These are phyloP conservation scores for Cutaneotrichosporon sp. DNA, from an alignment of 1,284 basidiomycete genomes.

Conservation along the genomic window DNA sequence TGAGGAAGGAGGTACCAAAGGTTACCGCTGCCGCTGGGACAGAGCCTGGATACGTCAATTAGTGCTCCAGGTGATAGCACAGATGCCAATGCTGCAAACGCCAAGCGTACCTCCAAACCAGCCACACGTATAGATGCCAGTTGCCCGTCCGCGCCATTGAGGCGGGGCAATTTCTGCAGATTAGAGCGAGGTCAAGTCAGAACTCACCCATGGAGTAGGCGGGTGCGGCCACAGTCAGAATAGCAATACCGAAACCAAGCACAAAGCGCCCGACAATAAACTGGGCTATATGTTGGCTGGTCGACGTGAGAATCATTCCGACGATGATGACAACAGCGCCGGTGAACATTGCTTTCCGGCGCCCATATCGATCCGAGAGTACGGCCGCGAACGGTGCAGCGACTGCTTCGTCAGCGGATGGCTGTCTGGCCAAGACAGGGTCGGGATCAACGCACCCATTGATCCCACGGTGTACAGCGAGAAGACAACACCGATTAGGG, in stretches of 20 bases:
- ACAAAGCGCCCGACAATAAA: slow-evolving; percentile 46
- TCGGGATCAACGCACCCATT: slow-evolving; percentile 7
- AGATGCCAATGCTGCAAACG: neutral
- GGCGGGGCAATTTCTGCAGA: slow-evolving; percentile 53
- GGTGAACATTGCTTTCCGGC: slow-evolving; percentile 55
- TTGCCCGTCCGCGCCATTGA: slow-evolving; percentile 60
- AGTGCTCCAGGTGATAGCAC: neutral
- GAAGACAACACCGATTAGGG: slow-evolving; percentile 25
- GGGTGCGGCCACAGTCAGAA: slow-evolving; percentile 53
- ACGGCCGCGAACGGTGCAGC: slow-evolving; percentile 16
- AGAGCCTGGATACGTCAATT: slow-evolving; percentile 8
- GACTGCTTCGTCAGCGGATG: no score
- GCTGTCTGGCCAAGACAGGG: no score
- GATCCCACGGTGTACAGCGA: slow-evolving; percentile 28
- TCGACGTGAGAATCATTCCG: slow-evolving; percentile 40
- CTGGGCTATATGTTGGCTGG: slow-evolving; percentile 22
- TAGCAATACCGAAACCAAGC: slow-evolving; percentile 45
- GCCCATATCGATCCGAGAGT: slow-evolving; percentile 51
- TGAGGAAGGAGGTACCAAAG: slow-evolving; percentile 32
- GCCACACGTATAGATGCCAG: slow-evolving; percentile 50
- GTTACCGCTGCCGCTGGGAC: slow-evolving; percentile 39
- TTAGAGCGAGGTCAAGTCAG: neutral
- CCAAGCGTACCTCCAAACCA: slow-evolving; percentile 26
- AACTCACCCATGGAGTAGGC: slow-evolving; percentile 50
- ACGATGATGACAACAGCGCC: slow-evolving; percentile 50